These are phyloP conservation scores for Collybiopsis confluens DNA, from an alignment of 768 basidiomycete genomes.

Conservation along the genomic window DNA sequence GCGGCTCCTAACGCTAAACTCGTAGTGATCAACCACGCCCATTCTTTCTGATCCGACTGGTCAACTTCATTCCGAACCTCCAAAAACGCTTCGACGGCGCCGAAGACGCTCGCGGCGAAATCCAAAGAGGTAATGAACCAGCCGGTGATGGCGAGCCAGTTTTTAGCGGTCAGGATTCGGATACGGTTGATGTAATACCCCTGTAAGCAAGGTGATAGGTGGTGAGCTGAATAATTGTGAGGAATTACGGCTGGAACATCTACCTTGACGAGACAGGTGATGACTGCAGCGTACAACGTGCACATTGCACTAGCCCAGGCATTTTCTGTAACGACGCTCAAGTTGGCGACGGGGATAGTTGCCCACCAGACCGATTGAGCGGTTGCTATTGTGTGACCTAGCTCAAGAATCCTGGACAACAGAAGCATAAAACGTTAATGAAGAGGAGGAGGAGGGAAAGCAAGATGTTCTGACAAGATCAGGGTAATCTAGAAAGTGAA, in stretches of 20 bases:
- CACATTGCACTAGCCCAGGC: not conserved
- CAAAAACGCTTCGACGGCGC: slow-evolving; percentile 17
- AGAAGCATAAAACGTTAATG: not conserved
- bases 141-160: slow-evolving; percentile 12
- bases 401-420: slow-evolving; percentile 4
- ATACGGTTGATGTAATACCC: slow-evolving; percentile 24
- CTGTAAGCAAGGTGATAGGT: not conserved
- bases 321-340: slow-evolving; percentile 7
- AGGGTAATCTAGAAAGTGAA: not conserved
- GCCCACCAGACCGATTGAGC: slow-evolving; percentile 9
- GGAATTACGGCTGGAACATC: not conserved
- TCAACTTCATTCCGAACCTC: slow-evolving; percentile 20
- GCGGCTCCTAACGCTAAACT: slow-evolving; percentile 17
- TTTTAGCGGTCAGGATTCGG: slow-evolving; percentile 15
- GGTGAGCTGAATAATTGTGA: not conserved
- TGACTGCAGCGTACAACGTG: not conserved
- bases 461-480: not conserved
- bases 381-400: slow-evolving; percentile 2
- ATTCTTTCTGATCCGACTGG: slow-evolving; percentile 14
- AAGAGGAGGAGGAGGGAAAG: too few relatives aligned
- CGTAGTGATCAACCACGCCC: slow-evolving; percentile 22
- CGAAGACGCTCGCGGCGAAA: slow-evolving; percentile 13
- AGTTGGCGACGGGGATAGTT: slow-evolving; percentile 6
- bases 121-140: slow-evolving; percentile 16
- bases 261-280: not conserved